These are phyloP conservation scores for Chaetomiaceae sp. DNA, from an alignment of 2,329 filamentous ascomycete genomes.

Conservation along the genomic window DNA sequence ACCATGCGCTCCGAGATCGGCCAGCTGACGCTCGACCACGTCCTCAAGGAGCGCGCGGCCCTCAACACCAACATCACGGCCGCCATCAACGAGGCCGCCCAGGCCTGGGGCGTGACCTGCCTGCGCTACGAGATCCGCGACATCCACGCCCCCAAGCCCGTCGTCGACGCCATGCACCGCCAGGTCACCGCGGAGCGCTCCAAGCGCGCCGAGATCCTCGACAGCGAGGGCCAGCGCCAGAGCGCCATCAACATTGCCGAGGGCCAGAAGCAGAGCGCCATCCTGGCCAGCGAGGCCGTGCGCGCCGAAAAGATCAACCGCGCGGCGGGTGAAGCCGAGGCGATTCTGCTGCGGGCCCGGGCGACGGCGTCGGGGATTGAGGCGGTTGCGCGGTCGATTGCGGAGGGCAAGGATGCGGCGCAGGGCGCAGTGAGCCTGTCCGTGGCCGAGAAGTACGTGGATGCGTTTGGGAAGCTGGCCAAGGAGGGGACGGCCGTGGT, in stretches of 20 bases:
- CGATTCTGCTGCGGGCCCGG: conserved; percentile 77
- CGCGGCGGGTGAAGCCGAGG: conserved; percentile 88
- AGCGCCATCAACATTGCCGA: conserved; percentile 98
- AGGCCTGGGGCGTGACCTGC: conserved; percentile 95
- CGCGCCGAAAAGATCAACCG: conserved; percentile 89
- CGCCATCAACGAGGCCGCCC: conserved; percentile 95
- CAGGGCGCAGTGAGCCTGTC: conserved; percentile 80
- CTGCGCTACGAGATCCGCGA: conserved; percentile 97
- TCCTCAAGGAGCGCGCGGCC: conserved; percentile 91
- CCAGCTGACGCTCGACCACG: conserved; percentile 92
- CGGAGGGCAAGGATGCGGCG: conserved; percentile 67
- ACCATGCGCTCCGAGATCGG: conserved; percentile 99
- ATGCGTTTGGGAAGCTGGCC: conserved; percentile 81
- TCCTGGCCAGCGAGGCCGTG: conserved; percentile 89
- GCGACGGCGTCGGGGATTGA: conserved; percentile 89
- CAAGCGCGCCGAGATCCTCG: conserved; percentile 95
- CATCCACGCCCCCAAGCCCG: conserved; percentile 89
- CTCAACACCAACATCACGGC: conserved; percentile 98
- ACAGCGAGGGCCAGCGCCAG: conserved; percentile 94
- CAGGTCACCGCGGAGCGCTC: conserved; percentile 96
- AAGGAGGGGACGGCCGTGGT: conserved; percentile 95
- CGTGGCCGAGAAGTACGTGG: conserved; percentile 97
- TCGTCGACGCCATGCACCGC: conserved; percentile 96
- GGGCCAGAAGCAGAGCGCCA: conserved; percentile 94
- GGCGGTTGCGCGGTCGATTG: conserved; percentile 72